Evolutionary conservation across 768 basidiomycete genomes (phyloP), one percentile per base, ranked within the genome.

Genomic region (Auriscalpium microsporum): DNA sequence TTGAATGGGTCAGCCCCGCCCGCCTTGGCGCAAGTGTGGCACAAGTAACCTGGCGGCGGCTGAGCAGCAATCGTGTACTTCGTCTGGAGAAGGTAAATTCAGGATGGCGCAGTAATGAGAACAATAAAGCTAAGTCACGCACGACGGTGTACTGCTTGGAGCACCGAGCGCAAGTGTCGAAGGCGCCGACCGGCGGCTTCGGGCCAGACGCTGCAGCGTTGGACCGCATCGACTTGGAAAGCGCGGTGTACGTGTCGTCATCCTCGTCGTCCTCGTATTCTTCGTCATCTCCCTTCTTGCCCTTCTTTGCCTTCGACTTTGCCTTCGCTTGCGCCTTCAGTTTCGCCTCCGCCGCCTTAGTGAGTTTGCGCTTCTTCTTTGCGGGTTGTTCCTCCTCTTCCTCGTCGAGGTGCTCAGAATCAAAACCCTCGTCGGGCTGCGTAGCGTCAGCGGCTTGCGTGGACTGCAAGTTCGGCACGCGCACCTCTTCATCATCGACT

Each of bases 91-190:
- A 53, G 50, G 34, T 23, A 49, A 51, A 45, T 56, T 38, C 9
- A 48, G 10, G 36, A 36, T 8, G 37, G 40, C n/a, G 50, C 7
- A 56, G 36, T 50, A 10, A 37, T 21, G 21, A 3, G 3, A 21
- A 1, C 21, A 21, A 48, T 48, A 17, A 7, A 33, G 34, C 4
- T 2, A 16, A 14, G 36, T 7, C n/a, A 78, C 84, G 55, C 68
- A 96, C 95, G 65, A 94, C 88, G 14, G 90, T 91, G 66, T 95
- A 96, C 61, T 86, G 82, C 56, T 87, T 85, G 50, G 78, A 76
- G 67, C 95, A 99, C 53, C 79, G 78, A 1, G 83, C 89, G 65
- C 96, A 99, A 8, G 77, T 73, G 60, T 84, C 84, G 54, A 94
- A 87, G 59, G 82, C 83, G 1, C 95, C 95, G 4, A 86, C 75